Evolutionary conservation across 805 yeast genomes (phyloP).

Genomic region (Yamadazyma philogaea): DNA sequence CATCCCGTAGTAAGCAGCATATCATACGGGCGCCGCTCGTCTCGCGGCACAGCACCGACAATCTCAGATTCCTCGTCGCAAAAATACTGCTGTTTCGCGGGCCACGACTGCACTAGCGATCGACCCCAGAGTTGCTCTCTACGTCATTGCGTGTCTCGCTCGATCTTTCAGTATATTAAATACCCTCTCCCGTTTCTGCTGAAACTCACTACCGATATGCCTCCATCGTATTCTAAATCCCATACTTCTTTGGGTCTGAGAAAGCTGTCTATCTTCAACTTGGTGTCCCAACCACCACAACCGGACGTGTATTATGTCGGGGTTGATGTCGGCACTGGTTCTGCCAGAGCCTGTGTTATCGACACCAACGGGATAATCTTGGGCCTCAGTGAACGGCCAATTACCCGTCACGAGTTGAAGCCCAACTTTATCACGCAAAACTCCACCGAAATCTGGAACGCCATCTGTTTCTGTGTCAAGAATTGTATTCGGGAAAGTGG

Average conservation of each 20-base stretch:
- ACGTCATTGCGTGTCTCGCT: not conserved
- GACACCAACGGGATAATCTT: constrained; percentile 80
- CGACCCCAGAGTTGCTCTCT: not conserved
- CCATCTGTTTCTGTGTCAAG: constrained; percentile 78
- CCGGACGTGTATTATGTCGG: constrained; percentile 64
- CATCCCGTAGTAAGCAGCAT: not conserved
- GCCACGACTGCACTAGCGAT: no score
- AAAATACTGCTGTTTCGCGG: no score
- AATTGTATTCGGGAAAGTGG: constrained; percentile 72
- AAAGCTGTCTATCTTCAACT: constrained; percentile 37
- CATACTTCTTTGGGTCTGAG: constrained; percentile 41
- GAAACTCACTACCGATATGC: constrained; percentile 1
- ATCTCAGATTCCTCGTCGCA: no score
- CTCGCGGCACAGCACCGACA: no score
- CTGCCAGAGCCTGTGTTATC: constrained; percentile 91
- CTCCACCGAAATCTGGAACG: constrained; percentile 87
- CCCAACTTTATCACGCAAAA: constrained; percentile 80
- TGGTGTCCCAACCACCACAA: constrained; percentile 36
- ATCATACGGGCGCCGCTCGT: no score
- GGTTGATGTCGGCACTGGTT: constrained; percentile 96
- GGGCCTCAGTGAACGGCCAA: constrained; percentile 74
- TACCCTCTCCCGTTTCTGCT: not conserved
- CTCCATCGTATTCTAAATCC: constrained; percentile 23
- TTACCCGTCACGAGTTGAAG: constrained; percentile 71
- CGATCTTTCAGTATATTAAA: not conserved